phyloP scores from a whole-genome alignment of 2,329 filamentous ascomycete species.

The Pseudopyrenochaeta lycopersici region DNA sequence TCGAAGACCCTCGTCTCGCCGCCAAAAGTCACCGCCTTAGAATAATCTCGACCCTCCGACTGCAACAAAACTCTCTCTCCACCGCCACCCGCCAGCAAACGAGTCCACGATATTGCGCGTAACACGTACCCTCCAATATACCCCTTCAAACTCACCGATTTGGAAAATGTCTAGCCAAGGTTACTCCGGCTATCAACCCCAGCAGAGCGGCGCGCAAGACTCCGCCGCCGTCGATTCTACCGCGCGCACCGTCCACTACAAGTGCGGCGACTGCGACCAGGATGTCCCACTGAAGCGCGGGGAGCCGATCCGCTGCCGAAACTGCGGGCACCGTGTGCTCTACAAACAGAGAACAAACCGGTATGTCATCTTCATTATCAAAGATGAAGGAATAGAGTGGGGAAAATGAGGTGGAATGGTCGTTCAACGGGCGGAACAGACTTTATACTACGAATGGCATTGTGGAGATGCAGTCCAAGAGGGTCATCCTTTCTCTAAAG shows the following conservation, averaged over 20 bases:
- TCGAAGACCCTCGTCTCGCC: slow-evolving; percentile 29
- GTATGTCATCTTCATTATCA: slow-evolving; percentile 62
- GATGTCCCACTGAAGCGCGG: slow-evolving; percentile 78
- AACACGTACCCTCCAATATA: background rate
- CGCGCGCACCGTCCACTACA: slow-evolving; percentile 58
- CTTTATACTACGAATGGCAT: background rate
- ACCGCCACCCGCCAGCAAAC: background rate
- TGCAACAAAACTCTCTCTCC: background rate
- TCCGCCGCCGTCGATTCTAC: slow-evolving; percentile 46
- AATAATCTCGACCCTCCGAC: background rate
- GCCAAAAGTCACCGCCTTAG: background rate
- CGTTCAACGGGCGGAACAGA: background rate
- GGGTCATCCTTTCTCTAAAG: background rate
- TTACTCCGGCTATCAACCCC: slow-evolving; percentile 3
- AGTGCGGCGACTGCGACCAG: slow-evolving; percentile 84
- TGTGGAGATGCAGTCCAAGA: background rate
- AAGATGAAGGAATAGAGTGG: background rate
- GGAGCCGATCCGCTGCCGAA: slow-evolving; percentile 85
- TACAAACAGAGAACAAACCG: slow-evolving; percentile 99
- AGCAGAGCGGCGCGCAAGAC: slow-evolving; percentile 1
- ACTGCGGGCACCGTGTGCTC: slow-evolving; percentile 92
- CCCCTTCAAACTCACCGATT: background rate
- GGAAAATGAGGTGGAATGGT: background rate
- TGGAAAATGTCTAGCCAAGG: background rate
- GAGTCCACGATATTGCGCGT: background rate